Conservation (phyloP, 306 rosid genomes). For the Quillaja saponaria region DNA sequence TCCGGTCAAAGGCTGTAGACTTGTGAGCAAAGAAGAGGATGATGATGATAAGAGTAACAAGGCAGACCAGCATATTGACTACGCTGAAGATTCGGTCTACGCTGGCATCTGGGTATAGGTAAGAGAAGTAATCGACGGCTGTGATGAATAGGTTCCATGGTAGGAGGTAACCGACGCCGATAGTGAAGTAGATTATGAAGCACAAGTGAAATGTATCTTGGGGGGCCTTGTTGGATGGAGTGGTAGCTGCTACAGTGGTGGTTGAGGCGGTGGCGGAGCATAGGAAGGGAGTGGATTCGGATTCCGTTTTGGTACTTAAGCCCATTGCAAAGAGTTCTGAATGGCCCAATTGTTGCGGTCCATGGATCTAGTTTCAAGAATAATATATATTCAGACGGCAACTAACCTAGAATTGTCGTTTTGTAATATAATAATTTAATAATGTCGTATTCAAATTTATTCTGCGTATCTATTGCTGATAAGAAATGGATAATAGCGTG, state of each 20-base stretch:
- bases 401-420: too few relatives aligned
- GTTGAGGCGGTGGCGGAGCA: not conserved
- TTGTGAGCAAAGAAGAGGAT: constrained; percentile 59
- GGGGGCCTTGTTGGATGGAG: constrained; percentile 41
- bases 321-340: too few relatives aligned
- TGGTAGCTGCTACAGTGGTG: not conserved
- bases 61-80: constrained; percentile 57
- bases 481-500: too few relatives aligned
- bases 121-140: constrained; percentile 83
- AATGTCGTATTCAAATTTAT: too few relatives aligned
- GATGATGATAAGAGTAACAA: constrained; percentile 53
- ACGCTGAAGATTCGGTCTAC: constrained; percentile 87
- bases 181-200: constrained; percentile 67
- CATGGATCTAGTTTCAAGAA: too few relatives aligned
- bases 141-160: constrained; percentile 97
- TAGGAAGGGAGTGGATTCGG: constrained; percentile 36
- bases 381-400: too few relatives aligned
- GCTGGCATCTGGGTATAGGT: constrained; percentile 72
- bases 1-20: constrained; percentile 53
- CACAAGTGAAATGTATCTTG: constrained; percentile 58
- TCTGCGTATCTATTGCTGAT: too few relatives aligned
- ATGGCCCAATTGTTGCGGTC: too few relatives aligned
- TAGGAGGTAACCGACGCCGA: constrained; percentile 82
- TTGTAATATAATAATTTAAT: too few relatives aligned
- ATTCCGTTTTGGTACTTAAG: not conserved